These are phyloP conservation scores for Akanthomyces lecanii DNA, from an alignment of 2,329 filamentous ascomycete species.

Conservation along the genomic window DNA sequence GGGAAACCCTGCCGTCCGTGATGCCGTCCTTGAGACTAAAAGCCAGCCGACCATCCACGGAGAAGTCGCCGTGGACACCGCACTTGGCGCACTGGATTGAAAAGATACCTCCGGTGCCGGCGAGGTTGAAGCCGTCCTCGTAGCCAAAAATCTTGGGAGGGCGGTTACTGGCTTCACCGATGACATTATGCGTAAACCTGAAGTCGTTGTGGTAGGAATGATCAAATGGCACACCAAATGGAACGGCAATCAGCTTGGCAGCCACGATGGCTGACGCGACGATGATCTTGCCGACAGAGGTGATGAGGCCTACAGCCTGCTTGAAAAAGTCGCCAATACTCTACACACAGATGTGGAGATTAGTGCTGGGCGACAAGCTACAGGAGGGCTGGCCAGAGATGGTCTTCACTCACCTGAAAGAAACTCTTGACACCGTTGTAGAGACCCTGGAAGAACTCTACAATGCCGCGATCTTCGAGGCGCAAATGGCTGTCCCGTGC, in stretches of 20 bases:
- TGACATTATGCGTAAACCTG: neutral
- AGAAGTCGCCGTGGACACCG: constrained; percentile 9
- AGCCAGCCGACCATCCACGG: neutral
- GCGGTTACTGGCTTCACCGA: neutral
- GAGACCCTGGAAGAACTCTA: neutral
- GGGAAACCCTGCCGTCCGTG: neutral
- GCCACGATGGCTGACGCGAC: neutral
- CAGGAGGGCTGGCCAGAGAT: too few species aligned
- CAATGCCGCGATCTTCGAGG: neutral
- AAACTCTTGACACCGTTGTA: neutral
- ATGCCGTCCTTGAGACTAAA: constrained; percentile 5
- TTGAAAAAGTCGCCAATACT: neutral
- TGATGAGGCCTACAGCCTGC: neutral
- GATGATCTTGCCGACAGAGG: neutral
- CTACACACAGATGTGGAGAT: too few species aligned
- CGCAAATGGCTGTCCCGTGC: neutral
- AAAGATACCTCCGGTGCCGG: neutral
- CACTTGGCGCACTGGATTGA: constrained; percentile 6
- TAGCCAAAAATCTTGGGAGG: neutral
- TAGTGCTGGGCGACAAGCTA: too few species aligned
- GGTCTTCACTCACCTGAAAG: neutral
- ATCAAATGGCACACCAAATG: neutral
- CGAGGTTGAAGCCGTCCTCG: neutral
- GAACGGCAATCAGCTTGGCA: neutral
- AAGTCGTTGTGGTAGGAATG: neutral